A percentile compares a stretch with the other conserved stretches of the same genome.
Conservation (phyloP, 768 basidiomycete species). For the Wakefieldia striispora region DNA sequence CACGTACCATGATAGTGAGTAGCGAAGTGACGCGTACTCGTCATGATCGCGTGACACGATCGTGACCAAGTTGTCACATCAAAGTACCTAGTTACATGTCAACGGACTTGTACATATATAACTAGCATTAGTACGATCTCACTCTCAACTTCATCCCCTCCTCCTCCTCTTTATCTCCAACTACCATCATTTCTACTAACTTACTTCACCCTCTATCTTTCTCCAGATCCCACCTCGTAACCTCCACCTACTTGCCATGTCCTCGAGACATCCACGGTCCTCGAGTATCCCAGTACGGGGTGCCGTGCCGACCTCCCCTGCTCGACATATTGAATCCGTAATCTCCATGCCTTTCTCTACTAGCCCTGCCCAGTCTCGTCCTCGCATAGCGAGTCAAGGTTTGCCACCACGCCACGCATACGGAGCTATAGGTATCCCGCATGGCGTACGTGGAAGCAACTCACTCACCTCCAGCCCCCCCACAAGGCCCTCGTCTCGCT, state of each 20-base stretch:
- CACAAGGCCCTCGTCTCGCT: constrained; percentile 42
- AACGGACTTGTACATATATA: constrained; percentile 16
- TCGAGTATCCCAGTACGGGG: constrained; percentile 64
- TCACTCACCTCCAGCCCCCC: constrained; percentile 36
- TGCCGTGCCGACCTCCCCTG: constrained; percentile 42
- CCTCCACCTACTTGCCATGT: constrained; percentile 34
- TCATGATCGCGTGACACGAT: constrained; percentile 21
- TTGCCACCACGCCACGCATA: constrained; percentile 26
- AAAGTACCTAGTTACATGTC: background rate
- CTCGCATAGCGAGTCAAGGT: constrained; percentile 36
- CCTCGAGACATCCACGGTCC: constrained; percentile 54
- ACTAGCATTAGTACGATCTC: background rate
- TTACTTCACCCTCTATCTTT: background rate
- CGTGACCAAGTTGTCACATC: constrained; percentile 30
- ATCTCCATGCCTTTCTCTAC: constrained; percentile 59
- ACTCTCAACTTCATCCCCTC: background rate
- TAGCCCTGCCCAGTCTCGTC: constrained; percentile 37
- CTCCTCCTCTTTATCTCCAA: background rate
- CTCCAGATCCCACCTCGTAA: background rate
- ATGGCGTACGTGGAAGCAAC: constrained; percentile 38
- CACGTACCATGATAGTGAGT: constrained; percentile 22
- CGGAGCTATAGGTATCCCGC: constrained; percentile 37
- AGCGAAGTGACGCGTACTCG: constrained; percentile 18
- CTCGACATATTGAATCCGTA: constrained; percentile 62
- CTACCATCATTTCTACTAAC: background rate